Conservation (phyloP, 495 filamentous ascomycete species). For the Aspergillus asperescens region DNA sequence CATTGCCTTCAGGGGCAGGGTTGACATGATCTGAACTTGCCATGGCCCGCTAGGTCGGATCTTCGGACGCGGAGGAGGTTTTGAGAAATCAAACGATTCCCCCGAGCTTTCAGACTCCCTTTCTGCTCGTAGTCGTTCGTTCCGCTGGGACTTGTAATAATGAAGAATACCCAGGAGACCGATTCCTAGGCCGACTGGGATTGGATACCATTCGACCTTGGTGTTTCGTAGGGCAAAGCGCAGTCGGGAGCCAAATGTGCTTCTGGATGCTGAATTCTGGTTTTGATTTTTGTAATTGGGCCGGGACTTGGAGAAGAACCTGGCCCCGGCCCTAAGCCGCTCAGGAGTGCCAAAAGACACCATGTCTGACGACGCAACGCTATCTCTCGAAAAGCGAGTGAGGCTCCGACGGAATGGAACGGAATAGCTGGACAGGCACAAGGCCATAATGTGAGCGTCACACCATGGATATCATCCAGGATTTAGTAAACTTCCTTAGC, state of each 20-base stretch:
- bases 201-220: constrained; percentile 91
- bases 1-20: constrained; percentile 86
- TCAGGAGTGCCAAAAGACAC: constrained; percentile 39
- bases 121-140: constrained; percentile 43
- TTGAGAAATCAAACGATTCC: constrained; percentile 39
- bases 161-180: constrained; percentile 79
- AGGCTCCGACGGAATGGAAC: constrained; percentile 26
- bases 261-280: constrained; percentile 35
- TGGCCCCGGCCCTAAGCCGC: constrained; percentile 29
- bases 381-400: constrained; percentile 25
- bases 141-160: constrained; percentile 67
- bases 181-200: constrained; percentile 85
- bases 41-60: constrained; percentile 85
- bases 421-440: constrained; percentile 32
- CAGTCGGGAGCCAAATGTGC: constrained; percentile 59
- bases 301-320: constrained; percentile 41
- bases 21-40: constrained; percentile 96
- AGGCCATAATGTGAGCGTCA: constrained; percentile 36
- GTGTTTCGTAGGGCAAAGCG: constrained; percentile 63
- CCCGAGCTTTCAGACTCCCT: constrained; percentile 51
- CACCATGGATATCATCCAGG: constrained; percentile 25
- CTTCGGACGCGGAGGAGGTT: constrained; percentile 59
- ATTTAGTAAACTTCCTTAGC: background rate
- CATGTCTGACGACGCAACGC: constrained; percentile 34
- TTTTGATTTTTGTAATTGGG: constrained; percentile 29